Evolutionary conservation across 345 rosid species (phyloP).

Genomic region (Viola odorata): DNA sequence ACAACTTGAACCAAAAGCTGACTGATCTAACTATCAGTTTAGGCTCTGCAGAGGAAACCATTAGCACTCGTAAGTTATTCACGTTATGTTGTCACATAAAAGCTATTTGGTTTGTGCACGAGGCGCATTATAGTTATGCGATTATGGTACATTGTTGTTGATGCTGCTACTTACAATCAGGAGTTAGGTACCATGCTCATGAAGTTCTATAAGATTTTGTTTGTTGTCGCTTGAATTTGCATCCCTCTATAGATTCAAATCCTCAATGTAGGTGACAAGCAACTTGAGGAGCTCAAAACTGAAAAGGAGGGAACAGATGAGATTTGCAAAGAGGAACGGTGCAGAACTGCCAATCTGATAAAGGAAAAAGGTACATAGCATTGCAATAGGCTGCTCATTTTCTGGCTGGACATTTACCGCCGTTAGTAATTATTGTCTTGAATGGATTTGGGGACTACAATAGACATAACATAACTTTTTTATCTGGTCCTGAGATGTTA

Average conservation of each 20-base stretch:
- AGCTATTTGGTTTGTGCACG: neutral
- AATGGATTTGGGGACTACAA: neutral
- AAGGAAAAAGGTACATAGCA: conserved; percentile 56
- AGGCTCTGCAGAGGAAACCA: conserved; percentile 42
- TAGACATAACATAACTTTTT: neutral
- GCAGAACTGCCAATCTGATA: conserved; percentile 39
- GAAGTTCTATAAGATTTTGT: neutral
- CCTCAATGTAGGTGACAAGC: conserved; percentile 49
- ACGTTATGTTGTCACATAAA: neutral
- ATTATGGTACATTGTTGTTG: neutral
- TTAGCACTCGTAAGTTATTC: conserved; percentile 48
- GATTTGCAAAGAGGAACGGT: conserved; percentile 39
- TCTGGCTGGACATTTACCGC: neutral
- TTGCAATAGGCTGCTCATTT: conserved; percentile 2
- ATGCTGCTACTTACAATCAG: conserved; percentile 6
- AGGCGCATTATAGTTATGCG: conserved; percentile 7
- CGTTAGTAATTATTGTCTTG: neutral
- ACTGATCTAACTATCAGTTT: conserved; percentile 39
- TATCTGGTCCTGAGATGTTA: neutral
- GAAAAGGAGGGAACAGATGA: conserved; percentile 52
- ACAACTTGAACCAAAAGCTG: conserved; percentile 43
- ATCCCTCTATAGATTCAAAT: conserved; percentile 14
- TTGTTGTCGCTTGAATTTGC: conserved; percentile 11
- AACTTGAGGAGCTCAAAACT: conserved; percentile 53
- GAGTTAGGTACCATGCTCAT: neutral